Conservation (phyloP, 139 green algal species). For the Chlamydomonas urium region DNA sequence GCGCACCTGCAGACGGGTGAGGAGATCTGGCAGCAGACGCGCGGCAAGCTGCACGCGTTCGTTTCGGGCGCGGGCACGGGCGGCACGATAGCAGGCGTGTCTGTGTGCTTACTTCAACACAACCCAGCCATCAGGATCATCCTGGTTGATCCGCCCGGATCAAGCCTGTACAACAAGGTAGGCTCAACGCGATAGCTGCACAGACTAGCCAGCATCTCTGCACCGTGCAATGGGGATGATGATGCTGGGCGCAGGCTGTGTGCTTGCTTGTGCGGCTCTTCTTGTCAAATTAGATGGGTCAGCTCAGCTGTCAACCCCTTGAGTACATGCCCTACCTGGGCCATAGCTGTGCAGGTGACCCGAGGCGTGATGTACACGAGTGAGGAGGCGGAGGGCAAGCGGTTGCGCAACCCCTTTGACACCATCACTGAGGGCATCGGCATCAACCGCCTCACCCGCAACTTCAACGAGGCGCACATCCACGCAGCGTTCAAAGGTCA, state of each 20-base stretch:
- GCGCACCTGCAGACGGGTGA: conserved; percentile 26
- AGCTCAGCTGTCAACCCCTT: too few relatives aligned
- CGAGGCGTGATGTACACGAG: conserved; percentile 29
- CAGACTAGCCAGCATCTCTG: too few relatives aligned
- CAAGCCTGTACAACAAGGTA: conserved; percentile 83
- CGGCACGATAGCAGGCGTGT: conserved; percentile 78
- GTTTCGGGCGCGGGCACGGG: conserved; percentile 89
- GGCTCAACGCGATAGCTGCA: too few relatives aligned
- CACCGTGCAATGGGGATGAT: too few relatives aligned
- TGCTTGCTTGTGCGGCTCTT: too few relatives aligned
- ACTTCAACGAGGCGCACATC: conserved; percentile 72
- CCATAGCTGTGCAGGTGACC: conserved; percentile 80
- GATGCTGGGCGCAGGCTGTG: too few relatives aligned
- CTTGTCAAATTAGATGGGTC: too few relatives aligned
- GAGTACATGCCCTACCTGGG: too few relatives aligned
- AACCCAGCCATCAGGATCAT: conserved; percentile 37
- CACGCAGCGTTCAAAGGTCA: conserved; percentile 71
- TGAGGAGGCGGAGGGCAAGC: conserved; percentile 58
- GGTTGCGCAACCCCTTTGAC: conserved; percentile 87
- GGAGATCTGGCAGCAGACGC: conserved; percentile 86
- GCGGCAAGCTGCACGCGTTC: conserved; percentile 81
- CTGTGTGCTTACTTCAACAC: conserved; percentile 7
- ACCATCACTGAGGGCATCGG: conserved; percentile 89
- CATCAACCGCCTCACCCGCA: conserved; percentile 89
- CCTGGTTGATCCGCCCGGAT: conserved; percentile 86